Percentiles rank a stretch among this genome's conserved stretches.
phyloP scores from a whole-genome alignment of 2,329 filamentous ascomycete genomes.

The Ramularia collo-cygni region DNA sequence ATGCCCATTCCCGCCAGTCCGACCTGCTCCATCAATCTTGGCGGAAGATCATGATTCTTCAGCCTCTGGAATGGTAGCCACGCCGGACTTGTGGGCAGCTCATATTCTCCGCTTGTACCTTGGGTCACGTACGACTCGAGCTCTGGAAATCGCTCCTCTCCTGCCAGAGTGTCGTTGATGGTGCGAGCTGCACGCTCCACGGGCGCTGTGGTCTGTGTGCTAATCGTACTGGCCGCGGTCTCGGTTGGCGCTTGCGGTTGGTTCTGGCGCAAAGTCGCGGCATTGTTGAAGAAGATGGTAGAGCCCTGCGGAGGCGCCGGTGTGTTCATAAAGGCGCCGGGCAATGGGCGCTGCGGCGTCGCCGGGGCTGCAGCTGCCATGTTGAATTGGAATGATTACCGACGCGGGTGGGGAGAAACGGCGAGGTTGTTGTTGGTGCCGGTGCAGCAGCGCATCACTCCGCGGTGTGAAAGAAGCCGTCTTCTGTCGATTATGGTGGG shows the following conservation, averaged over 20 bases:
- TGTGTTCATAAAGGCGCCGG: conserved; percentile 70
- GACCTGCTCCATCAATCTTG: conserved; percentile 86
- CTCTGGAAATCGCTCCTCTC: conserved; percentile 77
- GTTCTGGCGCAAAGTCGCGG: conserved; percentile 24
- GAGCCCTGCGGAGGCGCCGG: conserved; percentile 45
- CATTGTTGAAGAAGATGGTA: conserved; percentile 29
- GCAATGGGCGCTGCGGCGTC: conserved; percentile 65
- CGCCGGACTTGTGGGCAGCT: conserved; percentile 58
- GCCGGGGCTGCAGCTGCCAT: conserved; percentile 25
- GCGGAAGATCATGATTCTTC: conserved; percentile 82
- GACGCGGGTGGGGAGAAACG: not conserved
- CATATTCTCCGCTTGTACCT: conserved; percentile 87
- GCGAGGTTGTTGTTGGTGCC: conserved; percentile 6
- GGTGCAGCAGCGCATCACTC: conserved; percentile 16
- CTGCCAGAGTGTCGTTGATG: conserved; percentile 70
- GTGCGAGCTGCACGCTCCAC: conserved; percentile 74
- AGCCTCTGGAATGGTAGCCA: conserved; percentile 88
- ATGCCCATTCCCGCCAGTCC: conserved; percentile 81
- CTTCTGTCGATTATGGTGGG: too few species aligned
- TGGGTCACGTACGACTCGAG: conserved; percentile 79
- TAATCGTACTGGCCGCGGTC: conserved; percentile 6
- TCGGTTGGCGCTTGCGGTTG: conserved; percentile 15
- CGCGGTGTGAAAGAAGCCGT: conserved; percentile 1
- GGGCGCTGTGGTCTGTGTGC: conserved; percentile 46
- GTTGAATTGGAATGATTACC: not conserved